Base-by-base conservation (phyloP, 257 asterid species). In the Handroanthus guayacan region DNA sequence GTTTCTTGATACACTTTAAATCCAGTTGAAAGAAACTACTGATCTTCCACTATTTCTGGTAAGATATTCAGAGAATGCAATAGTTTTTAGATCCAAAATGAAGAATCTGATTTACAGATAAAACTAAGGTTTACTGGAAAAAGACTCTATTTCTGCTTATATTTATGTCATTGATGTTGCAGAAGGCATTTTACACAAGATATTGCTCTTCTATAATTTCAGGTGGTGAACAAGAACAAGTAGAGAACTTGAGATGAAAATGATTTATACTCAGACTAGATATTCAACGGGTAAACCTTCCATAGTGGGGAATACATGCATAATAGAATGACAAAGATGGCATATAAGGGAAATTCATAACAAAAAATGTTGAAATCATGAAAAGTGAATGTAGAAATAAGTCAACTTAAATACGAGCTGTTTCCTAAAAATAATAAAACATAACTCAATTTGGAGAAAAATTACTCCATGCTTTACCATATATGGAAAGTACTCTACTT, bases 401-500 rank as follows among this genome's bases (percentile, higher is more conserved):
- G 50, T 48, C 25, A 38, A 39, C n/a, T n/a, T n/a, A 51, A 13
- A 16, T 47, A 65, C 62, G 69, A 68, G 54, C 34, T 9, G 45
- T 1, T 51, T 20, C 38, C 36, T 44, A 69, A 58, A 69, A 47
- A 69, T 36, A 43, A 58, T 36, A 44, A 57, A 52, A 56, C 8
- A 18, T 14, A 39, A 39, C 4, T 39, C 44, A 39, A 39, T 39
- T 39, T 39, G n/a, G n/a, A n/a, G 44, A 1, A 39, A 39, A 39
- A 39, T 39, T 39, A 39, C 44, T 39, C 3, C 44, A 39, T 13
- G 68, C 50, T 66, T 85, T 90, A 90, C 96, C 96, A 87, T 87
- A 57, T 80, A 67, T 11, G 92, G 92, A 41, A 90, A 82, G 88
- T 78, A 90, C 77, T 90, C 96, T 76, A 90, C 85, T 80, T 90